Base-by-base conservation (phyloP, 352 stramenopile genomes). In the Phytophthora cryptogea region DNA sequence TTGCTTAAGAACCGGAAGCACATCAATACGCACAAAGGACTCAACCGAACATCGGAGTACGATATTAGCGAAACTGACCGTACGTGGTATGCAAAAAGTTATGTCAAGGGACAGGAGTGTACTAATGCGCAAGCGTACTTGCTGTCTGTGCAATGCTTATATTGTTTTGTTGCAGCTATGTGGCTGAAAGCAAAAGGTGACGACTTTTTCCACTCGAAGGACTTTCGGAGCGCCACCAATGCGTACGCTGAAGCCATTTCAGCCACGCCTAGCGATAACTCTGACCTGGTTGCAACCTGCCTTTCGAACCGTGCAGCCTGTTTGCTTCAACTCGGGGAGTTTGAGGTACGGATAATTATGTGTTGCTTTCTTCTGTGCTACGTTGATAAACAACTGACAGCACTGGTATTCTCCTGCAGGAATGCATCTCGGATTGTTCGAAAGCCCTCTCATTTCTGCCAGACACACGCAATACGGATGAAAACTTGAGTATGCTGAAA, bases 171-270 rank as follows among this genome's bases (percentile, higher is more conserved):
- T 43, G 31, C 39, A 94, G 85, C 83, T 7, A 83, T 88, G 58
- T 94, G 85, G 85, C 57, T 94, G n/a, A 94, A 94, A 43, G 85
- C 85, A 0, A 92, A 92, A 59, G 85, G 72, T n/a, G 85, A 92
- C 62, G 85, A 92, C 37, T 94, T 92, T 54, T 92, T 88, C 35
- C 79, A 78, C 30, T 74, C 76, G 2, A 81, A 66, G 8, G 85
- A 94, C 54, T 91, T 78, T 43, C 67, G 66, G 0, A 89, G 85
- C 57, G 85, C 85, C 7, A 67, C 71, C 7, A 92, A 90, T 44
- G 85, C 80, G 2, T 94, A 92, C 56, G 66, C 60, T 9, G 85
- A 94, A 43, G 76, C 83, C 23, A 63, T 92, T 42, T 60, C 61
- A 4, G 56, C 78, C 8, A 66, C 59, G 5, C 2, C 65, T 0